A percentile compares a stretch with the other conserved stretches of the same genome.
phyloP scores from a whole-genome alignment of 257 asterid species.

The Fraxinus excelsior region DNA sequence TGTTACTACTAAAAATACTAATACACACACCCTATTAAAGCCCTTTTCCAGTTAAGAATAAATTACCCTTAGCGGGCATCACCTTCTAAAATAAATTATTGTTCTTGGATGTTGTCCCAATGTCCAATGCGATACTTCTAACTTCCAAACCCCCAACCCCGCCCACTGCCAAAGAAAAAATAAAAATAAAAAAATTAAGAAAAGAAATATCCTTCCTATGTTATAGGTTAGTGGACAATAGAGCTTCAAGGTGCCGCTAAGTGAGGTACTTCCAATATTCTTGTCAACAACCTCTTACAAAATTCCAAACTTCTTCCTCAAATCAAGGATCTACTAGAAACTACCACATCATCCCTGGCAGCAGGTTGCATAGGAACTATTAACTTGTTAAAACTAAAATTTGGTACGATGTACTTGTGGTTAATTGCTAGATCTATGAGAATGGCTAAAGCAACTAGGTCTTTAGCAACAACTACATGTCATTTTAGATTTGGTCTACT shows the following conservation, averaged over 20 bases:
- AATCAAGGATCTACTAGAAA: not conserved
- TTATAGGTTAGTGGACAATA: not conserved
- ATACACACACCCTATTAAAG: not conserved
- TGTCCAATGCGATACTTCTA: not conserved
- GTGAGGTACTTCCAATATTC: not conserved
- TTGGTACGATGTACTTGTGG: not conserved
- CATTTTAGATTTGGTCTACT: too few species aligned
- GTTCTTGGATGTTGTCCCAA: not conserved
- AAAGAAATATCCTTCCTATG: not conserved
- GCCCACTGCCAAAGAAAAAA: too few species aligned
- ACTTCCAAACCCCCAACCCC: not conserved
- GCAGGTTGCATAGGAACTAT: not conserved
- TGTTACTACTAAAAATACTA: not conserved
- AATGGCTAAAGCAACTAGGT: not conserved
- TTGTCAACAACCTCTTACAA: too few species aligned
- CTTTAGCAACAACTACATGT: not conserved
- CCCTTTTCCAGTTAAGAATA: not conserved
- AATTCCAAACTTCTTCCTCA: not conserved
- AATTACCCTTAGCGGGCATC: not conserved
- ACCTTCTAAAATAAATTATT: not conserved
- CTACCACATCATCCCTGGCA: not conserved
- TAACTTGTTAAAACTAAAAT: not conserved
- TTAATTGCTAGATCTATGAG: not conserved
- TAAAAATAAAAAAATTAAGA: too few species aligned
- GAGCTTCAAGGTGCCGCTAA: not conserved